Evolutionary conservation across 345 rosid species (phyloP).

Genomic region (Eucalyptus tenuipes): DNA sequence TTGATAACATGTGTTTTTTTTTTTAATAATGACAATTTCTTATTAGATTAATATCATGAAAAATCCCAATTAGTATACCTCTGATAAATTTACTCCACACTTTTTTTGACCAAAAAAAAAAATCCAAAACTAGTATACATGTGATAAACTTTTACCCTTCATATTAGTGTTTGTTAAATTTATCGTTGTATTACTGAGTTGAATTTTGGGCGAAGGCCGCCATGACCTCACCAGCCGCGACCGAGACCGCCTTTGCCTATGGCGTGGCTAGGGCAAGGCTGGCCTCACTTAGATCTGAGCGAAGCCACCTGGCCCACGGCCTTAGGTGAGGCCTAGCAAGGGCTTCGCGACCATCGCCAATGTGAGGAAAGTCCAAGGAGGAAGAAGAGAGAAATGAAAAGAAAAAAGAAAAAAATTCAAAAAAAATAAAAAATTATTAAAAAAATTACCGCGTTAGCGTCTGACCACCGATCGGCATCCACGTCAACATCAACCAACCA

Average conservation of each 20-base stretch:
- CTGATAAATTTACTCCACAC: fast-evolving
- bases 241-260: fast-evolving
- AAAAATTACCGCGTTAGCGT: fast-evolving
- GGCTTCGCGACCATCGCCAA: fast-evolving
- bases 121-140: fast-evolving
- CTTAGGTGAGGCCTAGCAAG: fast-evolving
- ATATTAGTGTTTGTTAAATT: no score
- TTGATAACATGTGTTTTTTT: background rate
- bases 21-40: fast-evolving
- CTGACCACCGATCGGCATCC: fast-evolving
- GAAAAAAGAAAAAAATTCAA: no score
- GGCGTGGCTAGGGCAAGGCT: no score
- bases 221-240: fast-evolving
- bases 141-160: fast-evolving
- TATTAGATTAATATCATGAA: background rate
- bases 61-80: fast-evolving
- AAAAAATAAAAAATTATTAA: no score
- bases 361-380: fast-evolving
- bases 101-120: no score
- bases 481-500: fast-evolving
- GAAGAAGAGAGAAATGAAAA: fast-evolving
- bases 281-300: fast-evolving
- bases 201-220: fast-evolving
- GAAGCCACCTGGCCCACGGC: fast-evolving
- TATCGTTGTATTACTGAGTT: fast-evolving